phyloP scores from a whole-genome alignment of 176 grass and related monocot species.

The Zea mays region Zm-B73-REFERENCE-NAM-5.0 NC_050097.1:157725001-157725500 shows the following conservation, averaged over 20 bases:
- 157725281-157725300: neutral
- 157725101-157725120: constrained; percentile 52
- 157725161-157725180: constrained; percentile 80
- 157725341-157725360: constrained; percentile 97
- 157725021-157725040: constrained; percentile 63
- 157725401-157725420: constrained; percentile 97
- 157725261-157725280: neutral
- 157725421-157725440: constrained; percentile 91
- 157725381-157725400: constrained; percentile 95
- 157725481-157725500: neutral
- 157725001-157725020: constrained; percentile 96
- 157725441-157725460: neutral
- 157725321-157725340: constrained; percentile 97
- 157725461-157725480: neutral
- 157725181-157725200: constrained; percentile 88
- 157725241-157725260: constrained; percentile 2
- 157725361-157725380: constrained; percentile 91
- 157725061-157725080: neutral
- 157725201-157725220: constrained; percentile 91
- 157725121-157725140: constrained; percentile 87
- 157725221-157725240: constrained; percentile 60
- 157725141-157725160: constrained; percentile 81
- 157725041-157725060: constrained; percentile 18
- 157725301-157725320: constrained; percentile 84
- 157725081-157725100: neutral